A percentile compares a stretch with the other conserved stretches of the same genome.
phyloP scores from a whole-genome alignment of 2,329 filamentous ascomycete genomes.

The Alternaria sp. region DNA sequence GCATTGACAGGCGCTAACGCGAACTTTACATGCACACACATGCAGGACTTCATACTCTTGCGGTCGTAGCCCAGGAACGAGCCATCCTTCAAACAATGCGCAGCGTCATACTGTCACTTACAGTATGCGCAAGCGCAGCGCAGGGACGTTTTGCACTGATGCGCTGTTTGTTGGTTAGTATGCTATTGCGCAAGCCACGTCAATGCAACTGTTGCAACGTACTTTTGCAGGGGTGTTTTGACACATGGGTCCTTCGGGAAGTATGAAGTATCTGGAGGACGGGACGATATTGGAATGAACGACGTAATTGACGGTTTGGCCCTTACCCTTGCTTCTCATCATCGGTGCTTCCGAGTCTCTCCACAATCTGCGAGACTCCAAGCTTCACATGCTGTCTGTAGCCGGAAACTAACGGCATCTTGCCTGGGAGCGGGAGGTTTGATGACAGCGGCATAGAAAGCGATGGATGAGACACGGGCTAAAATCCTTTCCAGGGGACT shows the following conservation, averaged over 20 bases:
- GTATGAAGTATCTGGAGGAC: constrained; percentile 9
- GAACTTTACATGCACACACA: constrained; percentile 12
- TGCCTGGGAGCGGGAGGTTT: constrained; percentile 14
- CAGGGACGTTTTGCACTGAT: constrained; percentile 1
- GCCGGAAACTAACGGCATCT: constrained; percentile 12
- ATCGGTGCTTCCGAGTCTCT: constrained; percentile 11
- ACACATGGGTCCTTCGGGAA: constrained; percentile 2
- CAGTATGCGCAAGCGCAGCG: constrained; percentile 4
- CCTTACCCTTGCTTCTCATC: constrained; percentile 11
- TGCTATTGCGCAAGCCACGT: not conserved
- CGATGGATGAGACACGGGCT: constrained; percentile 7
- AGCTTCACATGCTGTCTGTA: constrained; percentile 15
- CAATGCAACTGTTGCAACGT: constrained; percentile 20
- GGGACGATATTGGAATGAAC: constrained; percentile 6
- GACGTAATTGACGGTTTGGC: not conserved
- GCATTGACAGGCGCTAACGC: constrained; percentile 14
- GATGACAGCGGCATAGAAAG: constrained; percentile 12
- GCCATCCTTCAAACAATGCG: constrained; percentile 20
- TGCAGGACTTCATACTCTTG: constrained; percentile 16
- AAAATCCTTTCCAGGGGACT: constrained; percentile 9
- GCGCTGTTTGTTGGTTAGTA: constrained; percentile 8
- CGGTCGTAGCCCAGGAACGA: constrained; percentile 22
- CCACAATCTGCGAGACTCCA: constrained; percentile 1
- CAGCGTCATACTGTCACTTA: constrained; percentile 10
- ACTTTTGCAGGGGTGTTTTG: constrained; percentile 9